Percentiles rank a stretch among this genome's conserved stretches.
phyloP scores from a whole-genome alignment of 148 eudicot species.

The Rhododendron mucronatum region DNA sequence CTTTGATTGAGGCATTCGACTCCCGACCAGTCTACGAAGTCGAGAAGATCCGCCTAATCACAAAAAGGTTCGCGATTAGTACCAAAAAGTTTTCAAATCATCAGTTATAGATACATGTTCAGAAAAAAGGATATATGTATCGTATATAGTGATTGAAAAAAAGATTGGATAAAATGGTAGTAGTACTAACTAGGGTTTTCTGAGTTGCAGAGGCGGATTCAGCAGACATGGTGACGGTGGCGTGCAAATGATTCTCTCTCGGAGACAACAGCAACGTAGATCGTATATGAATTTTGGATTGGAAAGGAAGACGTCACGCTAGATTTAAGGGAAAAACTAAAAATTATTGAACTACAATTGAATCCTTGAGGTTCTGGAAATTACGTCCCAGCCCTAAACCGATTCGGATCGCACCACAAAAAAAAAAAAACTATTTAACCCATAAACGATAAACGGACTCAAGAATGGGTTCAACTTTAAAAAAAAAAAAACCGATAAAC shows the following conservation, averaged over 20 bases:
- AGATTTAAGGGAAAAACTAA: background rate
- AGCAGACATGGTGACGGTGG: conserved; percentile 56
- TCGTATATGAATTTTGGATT: background rate
- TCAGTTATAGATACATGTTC: background rate
- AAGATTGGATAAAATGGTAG: background rate
- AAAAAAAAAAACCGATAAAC: too few species aligned
- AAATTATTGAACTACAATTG: background rate
- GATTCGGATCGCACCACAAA: background rate
- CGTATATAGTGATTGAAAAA: background rate
- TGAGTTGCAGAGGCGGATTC: conserved; percentile 59
- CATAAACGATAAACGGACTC: too few species aligned
- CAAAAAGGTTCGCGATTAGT: background rate
- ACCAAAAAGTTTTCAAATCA: background rate
- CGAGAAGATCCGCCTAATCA: conserved; percentile 73
- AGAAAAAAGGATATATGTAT: background rate
- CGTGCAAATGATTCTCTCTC: background rate
- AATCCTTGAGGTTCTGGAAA: background rate
- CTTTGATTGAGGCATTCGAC: conserved; percentile 92
- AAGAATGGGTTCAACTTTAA: too few species aligned
- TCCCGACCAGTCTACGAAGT: conserved; percentile 84
- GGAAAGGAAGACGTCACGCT: background rate
- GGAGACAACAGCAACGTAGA: background rate
- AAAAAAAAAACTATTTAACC: too few species aligned
- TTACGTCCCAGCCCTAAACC: background rate
- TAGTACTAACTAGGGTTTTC: conserved; percentile 41